A percentile compares a stretch with the other conserved stretches of the same genome.
Evolutionary conservation across 2,329 filamentous ascomycete species (phyloP).

Genomic region (Albophoma yamanashiensis): DNA sequence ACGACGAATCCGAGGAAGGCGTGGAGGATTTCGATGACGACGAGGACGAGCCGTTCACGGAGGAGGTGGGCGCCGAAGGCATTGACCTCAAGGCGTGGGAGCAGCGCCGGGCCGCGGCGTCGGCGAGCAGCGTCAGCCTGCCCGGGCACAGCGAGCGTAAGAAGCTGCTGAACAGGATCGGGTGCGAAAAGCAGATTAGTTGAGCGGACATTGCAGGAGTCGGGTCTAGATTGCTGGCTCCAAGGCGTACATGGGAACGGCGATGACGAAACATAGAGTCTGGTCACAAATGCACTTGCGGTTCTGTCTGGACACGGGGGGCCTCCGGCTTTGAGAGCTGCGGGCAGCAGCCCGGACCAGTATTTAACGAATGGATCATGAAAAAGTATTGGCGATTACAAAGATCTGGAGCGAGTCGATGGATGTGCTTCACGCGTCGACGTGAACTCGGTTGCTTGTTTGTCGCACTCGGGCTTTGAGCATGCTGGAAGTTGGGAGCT

Average conservation of each 20-base stretch:
- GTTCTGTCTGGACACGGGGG: neutral
- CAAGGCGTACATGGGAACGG: neutral
- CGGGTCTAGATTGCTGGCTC: neutral
- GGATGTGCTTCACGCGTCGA: neutral
- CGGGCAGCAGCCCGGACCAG: neutral
- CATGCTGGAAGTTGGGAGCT: no score
- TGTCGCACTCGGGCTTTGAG: no score
- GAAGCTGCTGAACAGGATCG: conserved; percentile 69
- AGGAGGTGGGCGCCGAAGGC: neutral
- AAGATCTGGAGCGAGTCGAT: neutral
- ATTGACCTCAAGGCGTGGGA: conserved; percentile 33
- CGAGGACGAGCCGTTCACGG: neutral
- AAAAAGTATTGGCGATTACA: no score
- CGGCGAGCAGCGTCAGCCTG: conserved; percentile 49
- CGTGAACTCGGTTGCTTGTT: no score
- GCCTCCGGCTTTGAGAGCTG: neutral
- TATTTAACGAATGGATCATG: no score
- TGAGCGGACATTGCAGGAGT: neutral
- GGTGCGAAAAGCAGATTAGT: conserved; percentile 58
- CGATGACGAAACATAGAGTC: neutral
- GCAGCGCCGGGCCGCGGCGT: conserved; percentile 35
- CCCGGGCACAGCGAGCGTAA: conserved; percentile 66
- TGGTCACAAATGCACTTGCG: neutral
- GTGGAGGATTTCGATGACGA: conserved; percentile 5
- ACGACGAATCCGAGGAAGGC: conserved; percentile 61